phyloP scores from a whole-genome alignment of 192 early-diverging fungal species.

The Phlyctochytrium bullatum region DNA sequence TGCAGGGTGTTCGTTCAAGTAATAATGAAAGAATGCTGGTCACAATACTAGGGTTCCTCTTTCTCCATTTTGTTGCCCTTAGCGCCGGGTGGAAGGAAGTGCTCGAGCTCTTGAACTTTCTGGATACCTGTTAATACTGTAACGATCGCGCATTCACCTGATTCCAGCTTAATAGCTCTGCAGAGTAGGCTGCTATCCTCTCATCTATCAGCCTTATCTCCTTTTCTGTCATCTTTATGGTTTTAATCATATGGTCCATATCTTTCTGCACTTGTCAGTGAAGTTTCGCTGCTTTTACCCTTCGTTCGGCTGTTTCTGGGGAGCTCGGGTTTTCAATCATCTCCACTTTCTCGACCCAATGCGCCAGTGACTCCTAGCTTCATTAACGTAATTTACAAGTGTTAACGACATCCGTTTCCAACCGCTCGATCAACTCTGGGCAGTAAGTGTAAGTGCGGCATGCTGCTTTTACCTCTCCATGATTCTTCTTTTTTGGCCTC shows the following conservation, averaged over 20 bases:
- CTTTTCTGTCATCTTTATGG: neutral
- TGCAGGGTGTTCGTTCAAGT: neutral
- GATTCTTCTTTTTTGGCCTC: slow-evolving; percentile 3
- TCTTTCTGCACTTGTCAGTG: slow-evolving; percentile 3
- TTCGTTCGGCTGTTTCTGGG: neutral
- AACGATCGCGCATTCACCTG: slow-evolving; percentile 6
- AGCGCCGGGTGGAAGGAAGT: neutral
- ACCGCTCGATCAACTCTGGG: too few relatives aligned
- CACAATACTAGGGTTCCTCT: too few relatives aligned
- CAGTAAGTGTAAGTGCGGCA: too few relatives aligned
- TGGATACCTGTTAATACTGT: neutral
- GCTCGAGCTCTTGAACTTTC: slow-evolving; percentile 19
- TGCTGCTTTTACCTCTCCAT: slow-evolving; percentile 18
- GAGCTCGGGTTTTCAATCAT: slow-evolving; percentile 1
- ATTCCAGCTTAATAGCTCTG: slow-evolving; percentile 8
- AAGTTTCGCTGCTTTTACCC: neutral
- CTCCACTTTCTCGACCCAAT: too few relatives aligned
- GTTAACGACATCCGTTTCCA: too few relatives aligned
- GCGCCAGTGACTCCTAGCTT: too few relatives aligned
- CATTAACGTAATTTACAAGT: too few relatives aligned
- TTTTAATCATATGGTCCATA: slow-evolving; percentile 2
- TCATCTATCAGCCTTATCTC: slow-evolving; percentile 7
- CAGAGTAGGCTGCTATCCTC: slow-evolving; percentile 9
- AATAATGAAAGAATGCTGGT: too few relatives aligned
- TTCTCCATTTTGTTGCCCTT: too few relatives aligned